A percentile compares a stretch with the other conserved stretches of the same genome.
phyloP scores from a whole-genome alignment of 1,284 basidiomycete genomes.

The Cutaneotrichosporon spelunceum region DNA sequence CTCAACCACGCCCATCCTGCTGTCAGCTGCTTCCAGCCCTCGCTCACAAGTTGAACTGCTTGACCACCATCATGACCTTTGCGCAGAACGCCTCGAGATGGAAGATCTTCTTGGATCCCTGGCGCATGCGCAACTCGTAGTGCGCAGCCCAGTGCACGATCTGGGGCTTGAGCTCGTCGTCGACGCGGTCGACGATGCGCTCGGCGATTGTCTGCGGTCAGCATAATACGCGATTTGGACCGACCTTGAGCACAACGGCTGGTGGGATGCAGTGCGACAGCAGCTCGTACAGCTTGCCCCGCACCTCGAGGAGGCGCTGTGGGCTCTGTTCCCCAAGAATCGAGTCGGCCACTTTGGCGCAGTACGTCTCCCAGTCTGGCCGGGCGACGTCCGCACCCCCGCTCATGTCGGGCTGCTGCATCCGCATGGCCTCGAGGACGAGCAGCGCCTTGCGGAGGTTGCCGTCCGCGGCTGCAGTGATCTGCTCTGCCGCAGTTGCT shows the following conservation, averaged over 20 bases:
- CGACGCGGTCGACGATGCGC: slow-evolving; percentile 76
- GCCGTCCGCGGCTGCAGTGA: slow-evolving; percentile 76
- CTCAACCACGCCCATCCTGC: slow-evolving; percentile 24
- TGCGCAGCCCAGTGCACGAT: slow-evolving; percentile 96
- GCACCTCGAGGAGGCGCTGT: slow-evolving; percentile 81
- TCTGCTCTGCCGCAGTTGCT: slow-evolving; percentile 66
- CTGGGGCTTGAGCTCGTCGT: slow-evolving; percentile 81
- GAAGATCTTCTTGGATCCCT: slow-evolving; percentile 90
- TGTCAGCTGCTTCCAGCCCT: slow-evolving; percentile 7
- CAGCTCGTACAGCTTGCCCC: slow-evolving; percentile 91
- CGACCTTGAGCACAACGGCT: slow-evolving; percentile 79
- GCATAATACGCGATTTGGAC: slow-evolving; percentile 20
- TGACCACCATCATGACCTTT: slow-evolving; percentile 50
- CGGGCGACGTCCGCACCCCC: slow-evolving; percentile 76
- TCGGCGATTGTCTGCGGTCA: slow-evolving; percentile 76
- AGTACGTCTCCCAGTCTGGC: slow-evolving; percentile 99
- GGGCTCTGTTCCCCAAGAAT: slow-evolving; percentile 94
- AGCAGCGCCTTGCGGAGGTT: slow-evolving; percentile 94
- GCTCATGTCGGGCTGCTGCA: slow-evolving; percentile 82
- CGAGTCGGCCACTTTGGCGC: slow-evolving; percentile 84
- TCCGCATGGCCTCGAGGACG: slow-evolving; percentile 90
- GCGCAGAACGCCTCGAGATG: slow-evolving; percentile 77
- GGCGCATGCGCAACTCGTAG: slow-evolving; percentile 86
- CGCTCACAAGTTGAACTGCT: slow-evolving; percentile 40
- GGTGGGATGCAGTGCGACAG: slow-evolving; percentile 98